Evolutionary conservation across 2,329 filamentous ascomycete species (phyloP).

Genomic region (Colletotrichum karsti): DNA sequence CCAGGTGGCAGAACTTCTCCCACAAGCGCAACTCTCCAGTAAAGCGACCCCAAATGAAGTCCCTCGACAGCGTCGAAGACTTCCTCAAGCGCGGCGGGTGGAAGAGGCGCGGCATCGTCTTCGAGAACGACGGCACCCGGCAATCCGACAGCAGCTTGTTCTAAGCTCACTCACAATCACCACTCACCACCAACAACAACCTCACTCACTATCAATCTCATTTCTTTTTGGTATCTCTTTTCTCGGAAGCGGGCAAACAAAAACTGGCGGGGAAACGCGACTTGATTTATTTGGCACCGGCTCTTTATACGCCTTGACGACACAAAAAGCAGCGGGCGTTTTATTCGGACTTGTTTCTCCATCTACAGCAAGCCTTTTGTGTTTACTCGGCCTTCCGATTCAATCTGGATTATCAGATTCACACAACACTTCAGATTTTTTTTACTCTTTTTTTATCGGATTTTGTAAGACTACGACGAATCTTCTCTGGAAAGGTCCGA

Average conservation of each 20-base stretch:
- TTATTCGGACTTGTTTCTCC: neutral
- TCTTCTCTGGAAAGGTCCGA: neutral
- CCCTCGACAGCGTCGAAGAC: slow-evolving; percentile 45
- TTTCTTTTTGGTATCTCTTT: neutral
- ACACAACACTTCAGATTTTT: neutral
- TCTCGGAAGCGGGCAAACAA: neutral
- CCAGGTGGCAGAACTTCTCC: slow-evolving; percentile 41
- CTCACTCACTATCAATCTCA: neutral
- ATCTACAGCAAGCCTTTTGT: neutral
- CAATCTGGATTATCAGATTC: neutral
- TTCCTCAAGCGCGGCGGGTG: slow-evolving; percentile 52
- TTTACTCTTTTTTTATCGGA: too few species aligned
- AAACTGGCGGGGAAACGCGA: neutral
- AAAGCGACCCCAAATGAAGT: slow-evolving; percentile 46
- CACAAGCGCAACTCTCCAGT: slow-evolving; percentile 36
- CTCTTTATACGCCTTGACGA: slow-evolving; percentile 5
- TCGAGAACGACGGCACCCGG: slow-evolving; percentile 41
- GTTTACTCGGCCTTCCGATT: neutral
- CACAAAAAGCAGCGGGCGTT: slow-evolving; percentile 19
- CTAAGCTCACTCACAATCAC: neutral
- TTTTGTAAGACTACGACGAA: neutral
- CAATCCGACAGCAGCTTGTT: slow-evolving; percentile 31
- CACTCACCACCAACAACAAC: neutral
- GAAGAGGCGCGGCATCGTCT: slow-evolving; percentile 53
- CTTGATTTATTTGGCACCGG: neutral